Evolutionary conservation across 1,284 basidiomycete species (phyloP).

Genomic region (Hymenochaete sp.): DNA sequence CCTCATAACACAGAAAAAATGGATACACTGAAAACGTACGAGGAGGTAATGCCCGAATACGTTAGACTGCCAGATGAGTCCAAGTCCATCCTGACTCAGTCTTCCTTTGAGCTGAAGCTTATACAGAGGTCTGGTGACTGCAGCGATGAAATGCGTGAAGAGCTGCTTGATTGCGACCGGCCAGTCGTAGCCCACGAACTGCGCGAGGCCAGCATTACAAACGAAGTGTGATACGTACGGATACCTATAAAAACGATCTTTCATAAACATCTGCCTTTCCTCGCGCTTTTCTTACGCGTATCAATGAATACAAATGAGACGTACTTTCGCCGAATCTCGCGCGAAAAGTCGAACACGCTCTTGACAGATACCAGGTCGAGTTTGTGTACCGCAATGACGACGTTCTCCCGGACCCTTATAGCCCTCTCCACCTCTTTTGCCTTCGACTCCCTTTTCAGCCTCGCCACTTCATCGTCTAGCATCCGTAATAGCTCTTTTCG

Average conservation of each 20-base stretch:
- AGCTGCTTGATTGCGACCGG: slow-evolving; percentile 42
- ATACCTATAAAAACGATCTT: slow-evolving; percentile 42
- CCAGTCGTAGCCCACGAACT: slow-evolving; percentile 56
- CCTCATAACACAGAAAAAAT: neutral
- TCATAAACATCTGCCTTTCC: neutral
- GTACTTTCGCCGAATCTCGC: slow-evolving; percentile 47
- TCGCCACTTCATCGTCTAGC: slow-evolving; percentile 45
- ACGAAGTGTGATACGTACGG: slow-evolving; percentile 77
- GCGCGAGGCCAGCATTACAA: slow-evolving; percentile 74
- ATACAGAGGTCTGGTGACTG: slow-evolving; percentile 52
- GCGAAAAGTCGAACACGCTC: slow-evolving; percentile 59
- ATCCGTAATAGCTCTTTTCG: slow-evolving; percentile 42
- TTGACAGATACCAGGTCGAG: slow-evolving; percentile 60
- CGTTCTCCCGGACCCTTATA: slow-evolving; percentile 48
- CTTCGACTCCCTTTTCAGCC: slow-evolving; percentile 25
- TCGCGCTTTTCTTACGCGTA: no score
- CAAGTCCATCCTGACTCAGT: slow-evolving; percentile 61
- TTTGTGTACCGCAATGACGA: slow-evolving; percentile 53
- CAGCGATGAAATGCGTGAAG: slow-evolving; percentile 35
- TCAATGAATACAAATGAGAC: no score
- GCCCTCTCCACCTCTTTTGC: slow-evolving; percentile 25
- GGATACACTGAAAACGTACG: slow-evolving; percentile 37
- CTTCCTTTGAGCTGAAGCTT: slow-evolving; percentile 57
- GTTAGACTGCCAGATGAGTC: slow-evolving; percentile 82
- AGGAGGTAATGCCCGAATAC: slow-evolving; percentile 77